Conservation (phyloP, 108 stramenopile species). For the Cyclotella atomus region DNA sequence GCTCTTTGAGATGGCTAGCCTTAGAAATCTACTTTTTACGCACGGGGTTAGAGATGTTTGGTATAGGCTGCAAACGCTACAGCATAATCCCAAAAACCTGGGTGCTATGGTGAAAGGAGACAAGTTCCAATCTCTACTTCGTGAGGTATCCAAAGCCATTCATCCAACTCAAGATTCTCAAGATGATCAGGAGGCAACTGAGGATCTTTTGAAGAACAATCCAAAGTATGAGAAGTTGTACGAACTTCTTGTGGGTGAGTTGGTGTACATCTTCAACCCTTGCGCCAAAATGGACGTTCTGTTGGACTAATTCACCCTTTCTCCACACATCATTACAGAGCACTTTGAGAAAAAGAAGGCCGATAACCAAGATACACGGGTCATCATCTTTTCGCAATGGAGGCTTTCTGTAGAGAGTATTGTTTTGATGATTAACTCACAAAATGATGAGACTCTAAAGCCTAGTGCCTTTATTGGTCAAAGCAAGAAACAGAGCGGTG, state of each 20-base stretch:
- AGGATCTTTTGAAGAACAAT: constrained; percentile 51
- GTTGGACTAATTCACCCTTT: not conserved
- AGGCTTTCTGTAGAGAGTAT: constrained; percentile 83
- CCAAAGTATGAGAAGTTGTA: constrained; percentile 83
- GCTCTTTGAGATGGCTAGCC: constrained; percentile 51
- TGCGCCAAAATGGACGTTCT: no score
- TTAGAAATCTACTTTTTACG: constrained; percentile 52
- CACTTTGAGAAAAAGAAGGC: constrained; percentile 78
- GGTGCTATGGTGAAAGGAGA: constrained; percentile 37
- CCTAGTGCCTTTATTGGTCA: constrained; percentile 74
- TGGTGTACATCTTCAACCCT: not conserved
- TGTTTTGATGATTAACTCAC: constrained; percentile 49
- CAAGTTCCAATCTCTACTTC: constrained; percentile 51
- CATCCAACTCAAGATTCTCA: constrained; percentile 10
- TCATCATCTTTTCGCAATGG: constrained; percentile 90
- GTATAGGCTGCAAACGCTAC: constrained; percentile 45
- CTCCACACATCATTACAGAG: constrained; percentile 17
- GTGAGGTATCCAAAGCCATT: constrained; percentile 50
- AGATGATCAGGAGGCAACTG: not conserved
- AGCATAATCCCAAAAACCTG: constrained; percentile 22
- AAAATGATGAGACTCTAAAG: constrained; percentile 50
- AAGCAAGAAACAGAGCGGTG: constrained; percentile 17
- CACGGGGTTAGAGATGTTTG: constrained; percentile 62
- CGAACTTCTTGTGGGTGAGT: constrained; percentile 57
- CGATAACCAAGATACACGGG: constrained; percentile 58